Evolutionary conservation across 768 basidiomycete species (phyloP).

Genomic region (Suillus bovinus): DNA sequence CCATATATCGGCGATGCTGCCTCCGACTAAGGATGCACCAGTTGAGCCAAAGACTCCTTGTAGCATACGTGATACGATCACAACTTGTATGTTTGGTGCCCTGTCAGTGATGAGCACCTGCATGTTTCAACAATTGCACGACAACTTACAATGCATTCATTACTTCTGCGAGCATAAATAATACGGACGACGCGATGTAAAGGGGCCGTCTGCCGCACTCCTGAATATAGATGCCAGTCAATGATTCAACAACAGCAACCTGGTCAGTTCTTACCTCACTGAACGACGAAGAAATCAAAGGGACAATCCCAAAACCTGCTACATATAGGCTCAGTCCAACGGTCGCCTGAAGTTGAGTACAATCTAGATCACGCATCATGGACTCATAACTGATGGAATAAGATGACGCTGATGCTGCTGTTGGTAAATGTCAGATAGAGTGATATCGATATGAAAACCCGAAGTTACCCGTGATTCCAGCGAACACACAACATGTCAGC

Average conservation of each 20-base stretch:
- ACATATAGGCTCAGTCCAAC: constrained; percentile 49
- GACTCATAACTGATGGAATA: constrained; percentile 54
- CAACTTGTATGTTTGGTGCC: constrained; percentile 48
- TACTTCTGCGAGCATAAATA: constrained; percentile 52
- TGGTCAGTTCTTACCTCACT: constrained; percentile 45
- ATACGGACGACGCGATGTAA: constrained; percentile 49
- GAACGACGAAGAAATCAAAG: constrained; percentile 60
- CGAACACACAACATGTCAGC: constrained; percentile 20
- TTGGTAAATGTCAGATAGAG: background rate
- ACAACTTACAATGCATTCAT: constrained; percentile 24
- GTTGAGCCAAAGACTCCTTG: constrained; percentile 66
- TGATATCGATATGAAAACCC: background rate
- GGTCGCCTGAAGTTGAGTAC: constrained; percentile 42
- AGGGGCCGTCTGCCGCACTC: constrained; percentile 64
- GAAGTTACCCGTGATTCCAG: constrained; percentile 18
- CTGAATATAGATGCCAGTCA: constrained; percentile 25
- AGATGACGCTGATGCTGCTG: constrained; percentile 47
- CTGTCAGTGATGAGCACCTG: constrained; percentile 18
- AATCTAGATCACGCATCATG: constrained; percentile 47
- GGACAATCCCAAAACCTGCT: constrained; percentile 57
- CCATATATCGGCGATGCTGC: constrained; percentile 73
- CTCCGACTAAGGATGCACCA: constrained; percentile 67
- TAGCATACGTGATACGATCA: constrained; percentile 58
- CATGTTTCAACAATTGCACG: background rate
- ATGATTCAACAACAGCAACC: background rate